Percentiles rank a stretch among this genome's conserved stretches.
Evolutionary conservation across 495 filamentous ascomycete species (phyloP).

Genomic region (Daldinia grandis): DNA sequence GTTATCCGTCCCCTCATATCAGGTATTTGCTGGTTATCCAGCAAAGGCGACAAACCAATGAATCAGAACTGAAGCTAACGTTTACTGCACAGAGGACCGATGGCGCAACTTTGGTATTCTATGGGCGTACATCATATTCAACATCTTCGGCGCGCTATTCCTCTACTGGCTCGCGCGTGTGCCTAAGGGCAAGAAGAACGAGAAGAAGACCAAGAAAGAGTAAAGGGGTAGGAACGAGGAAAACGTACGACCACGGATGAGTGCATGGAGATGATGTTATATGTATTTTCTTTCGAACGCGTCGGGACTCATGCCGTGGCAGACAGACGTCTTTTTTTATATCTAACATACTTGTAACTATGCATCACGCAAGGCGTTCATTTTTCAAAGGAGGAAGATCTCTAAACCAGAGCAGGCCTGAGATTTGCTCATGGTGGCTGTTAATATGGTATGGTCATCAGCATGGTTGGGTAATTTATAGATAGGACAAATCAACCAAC

Average conservation of each 20-base stretch:
- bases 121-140: conserved; percentile 79
- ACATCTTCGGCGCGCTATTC: conserved; percentile 72
- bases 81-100: conserved; percentile 49
- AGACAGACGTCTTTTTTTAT: conserved; percentile 4
- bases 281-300: background rate
- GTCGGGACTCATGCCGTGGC: background rate
- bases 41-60: too few species aligned
- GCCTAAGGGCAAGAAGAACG: conserved; percentile 67
- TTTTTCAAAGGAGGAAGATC: background rate
- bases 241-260: background rate
- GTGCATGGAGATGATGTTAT: background rate
- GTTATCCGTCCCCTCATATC: conserved; percentile 16
- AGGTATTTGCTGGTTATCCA: background rate
- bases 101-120: conserved; percentile 77
- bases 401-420: background rate
- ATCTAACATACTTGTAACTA: conserved; percentile 8
- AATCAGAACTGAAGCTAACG: conserved; percentile 18
- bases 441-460: background rate
- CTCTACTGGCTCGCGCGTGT: conserved; percentile 85
- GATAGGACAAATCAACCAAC: background rate
- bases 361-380: conserved; percentile 20
- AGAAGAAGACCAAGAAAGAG: conserved; percentile 51
- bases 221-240: conserved; percentile 20
- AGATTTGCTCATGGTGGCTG: background rate
- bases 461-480: background rate